phyloP scores from a whole-genome alignment of 2,329 filamentous ascomycete genomes.

The Pyrenochaeta sp. region DNA sequence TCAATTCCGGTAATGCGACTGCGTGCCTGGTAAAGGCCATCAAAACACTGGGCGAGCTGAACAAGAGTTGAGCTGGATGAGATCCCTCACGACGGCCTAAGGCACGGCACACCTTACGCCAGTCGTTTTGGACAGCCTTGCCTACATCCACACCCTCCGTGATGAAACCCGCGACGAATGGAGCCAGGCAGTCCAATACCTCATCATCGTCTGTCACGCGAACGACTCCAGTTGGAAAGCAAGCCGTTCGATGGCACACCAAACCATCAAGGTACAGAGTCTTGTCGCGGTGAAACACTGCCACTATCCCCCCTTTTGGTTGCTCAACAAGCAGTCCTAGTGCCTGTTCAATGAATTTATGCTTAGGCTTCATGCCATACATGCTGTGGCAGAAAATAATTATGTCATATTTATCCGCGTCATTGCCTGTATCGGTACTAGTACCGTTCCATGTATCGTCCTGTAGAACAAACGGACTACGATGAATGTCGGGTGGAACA shows the following conservation, averaged over 20 bases:
- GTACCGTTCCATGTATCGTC: slow-evolving; percentile 25
- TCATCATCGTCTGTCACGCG: slow-evolving; percentile 57
- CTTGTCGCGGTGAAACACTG: slow-evolving; percentile 65
- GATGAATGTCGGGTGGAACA: slow-evolving; percentile 51
- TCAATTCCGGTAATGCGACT: slow-evolving; percentile 55
- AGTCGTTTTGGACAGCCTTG: slow-evolving; percentile 48
- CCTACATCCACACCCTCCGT: slow-evolving; percentile 44
- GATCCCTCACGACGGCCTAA: slow-evolving; percentile 53
- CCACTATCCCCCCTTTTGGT: slow-evolving; percentile 53
- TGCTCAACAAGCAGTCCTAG: slow-evolving; percentile 57
- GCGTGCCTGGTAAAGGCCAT: slow-evolving; percentile 59
- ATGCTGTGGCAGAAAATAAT: slow-evolving; percentile 71
- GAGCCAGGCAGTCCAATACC: slow-evolving; percentile 60
- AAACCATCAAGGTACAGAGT: slow-evolving; percentile 58
- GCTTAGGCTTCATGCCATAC: slow-evolving; percentile 65
- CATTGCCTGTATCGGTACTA: slow-evolving; percentile 24
- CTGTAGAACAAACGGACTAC: slow-evolving; percentile 51
- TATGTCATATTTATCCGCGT: slow-evolving; percentile 57
- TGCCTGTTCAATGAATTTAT: slow-evolving; percentile 56
- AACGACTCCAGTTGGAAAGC: slow-evolving; percentile 57
- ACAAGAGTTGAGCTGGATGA: slow-evolving; percentile 54
- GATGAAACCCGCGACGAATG: slow-evolving; percentile 61
- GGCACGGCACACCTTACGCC: slow-evolving; percentile 63
- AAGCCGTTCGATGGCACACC: slow-evolving; percentile 57
- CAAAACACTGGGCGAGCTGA: slow-evolving; percentile 62